Evolutionary conservation across 1,284 basidiomycete genomes (phyloP), one percentile per base, ranked within the genome.

Genomic region (Austropuccinia psidii): DNA sequence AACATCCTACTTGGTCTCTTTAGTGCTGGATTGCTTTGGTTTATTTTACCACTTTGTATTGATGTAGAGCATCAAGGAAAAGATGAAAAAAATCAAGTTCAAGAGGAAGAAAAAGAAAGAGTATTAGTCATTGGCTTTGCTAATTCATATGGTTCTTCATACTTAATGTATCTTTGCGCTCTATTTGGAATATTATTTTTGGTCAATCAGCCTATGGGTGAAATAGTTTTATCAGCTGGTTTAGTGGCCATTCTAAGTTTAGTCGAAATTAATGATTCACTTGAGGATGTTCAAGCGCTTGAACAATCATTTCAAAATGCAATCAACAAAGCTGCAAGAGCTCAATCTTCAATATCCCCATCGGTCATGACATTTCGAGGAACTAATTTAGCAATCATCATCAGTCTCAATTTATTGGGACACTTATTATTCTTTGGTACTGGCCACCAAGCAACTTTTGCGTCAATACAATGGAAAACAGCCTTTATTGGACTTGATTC

Each of bases 401-500:
- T 87, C 0, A 87, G 88, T 0, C 79, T 95, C 21, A 88, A 89
- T 0, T 84, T 95, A 6, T 84, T 93, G n/a, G 88, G 87, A 0
- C 80, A 89, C 57, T 84, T 90, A 69, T 81, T 86, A 8, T 98
- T 95, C 85, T 92, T 90, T 80, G 83, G 86, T 0, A 96, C 94
- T 0, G 95, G 95, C 0, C 95, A 98, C 79, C 93, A 98, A 81
- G 86, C 93, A 0, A 89, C 89, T 0, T 85, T 98, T 50, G 85
- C 91, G 0, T 89, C 90, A 8, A 88, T 99, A 70, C 94, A 98
- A 79, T 99, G 96, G 96, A 95, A 97, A 80, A 82, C 89, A 0
- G 94, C 91, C 0, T 98, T 98, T 81, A 80, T 86, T 77, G 93
- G 78, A 78, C 93, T 81, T 85, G 81, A 86, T 0, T 86, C 83